A percentile compares a stretch with the other conserved stretches of the same genome.
Conservation (phyloP, 2,329 filamentous ascomycete species). For the Ilyonectria sp. region DNA sequence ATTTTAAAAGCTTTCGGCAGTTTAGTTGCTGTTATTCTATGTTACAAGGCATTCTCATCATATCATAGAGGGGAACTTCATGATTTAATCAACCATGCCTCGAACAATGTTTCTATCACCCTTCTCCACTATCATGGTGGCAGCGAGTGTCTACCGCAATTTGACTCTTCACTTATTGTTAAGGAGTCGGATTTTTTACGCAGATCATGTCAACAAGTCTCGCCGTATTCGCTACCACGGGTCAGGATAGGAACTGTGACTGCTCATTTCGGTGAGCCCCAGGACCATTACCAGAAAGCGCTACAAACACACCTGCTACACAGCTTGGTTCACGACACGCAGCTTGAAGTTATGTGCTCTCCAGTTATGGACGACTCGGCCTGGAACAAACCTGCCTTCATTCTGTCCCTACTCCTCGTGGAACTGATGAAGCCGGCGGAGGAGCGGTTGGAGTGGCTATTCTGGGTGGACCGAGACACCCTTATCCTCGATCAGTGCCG, state of each 20-base stretch:
- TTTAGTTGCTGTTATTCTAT: background rate
- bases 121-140: conserved; percentile 10
- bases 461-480: conserved; percentile 15
- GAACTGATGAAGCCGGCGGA: conserved; percentile 11
- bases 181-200: background rate
- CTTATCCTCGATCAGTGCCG: conserved; percentile 12
- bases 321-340: conserved; percentile 10
- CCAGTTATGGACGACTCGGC: background rate
- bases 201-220: conserved; percentile 2
- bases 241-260: conserved; percentile 4
- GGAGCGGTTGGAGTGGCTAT: conserved; percentile 12
- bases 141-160: conserved; percentile 4
- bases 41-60: conserved; percentile 1
- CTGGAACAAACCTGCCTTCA: conserved; percentile 13
- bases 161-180: background rate
- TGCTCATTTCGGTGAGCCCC: conserved; percentile 7
- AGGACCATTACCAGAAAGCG: conserved; percentile 7
- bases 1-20: background rate
- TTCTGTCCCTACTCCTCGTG: background rate
- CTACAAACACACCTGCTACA: conserved; percentile 7
- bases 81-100: background rate
- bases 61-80: background rate
- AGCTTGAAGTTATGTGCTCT: conserved; percentile 6
- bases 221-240: conserved; percentile 4
- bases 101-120: background rate